Conservation (phyloP, 805 yeast genomes). For the Spathaspora gorwiae region DNA sequence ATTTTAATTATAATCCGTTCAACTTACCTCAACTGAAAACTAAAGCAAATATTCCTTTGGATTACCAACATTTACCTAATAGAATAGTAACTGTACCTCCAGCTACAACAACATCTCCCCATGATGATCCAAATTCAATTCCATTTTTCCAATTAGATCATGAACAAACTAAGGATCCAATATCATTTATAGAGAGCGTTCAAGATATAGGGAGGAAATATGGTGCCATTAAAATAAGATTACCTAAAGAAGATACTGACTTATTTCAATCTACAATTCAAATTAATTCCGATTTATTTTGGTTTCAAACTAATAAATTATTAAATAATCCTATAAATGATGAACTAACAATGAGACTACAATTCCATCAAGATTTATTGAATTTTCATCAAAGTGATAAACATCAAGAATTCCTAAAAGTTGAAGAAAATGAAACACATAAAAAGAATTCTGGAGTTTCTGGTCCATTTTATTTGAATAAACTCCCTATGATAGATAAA, state of each 20-base stretch:
- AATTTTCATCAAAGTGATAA: conserved; percentile 31
- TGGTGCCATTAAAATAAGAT: conserved; percentile 74
- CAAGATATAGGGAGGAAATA: conserved; percentile 46
- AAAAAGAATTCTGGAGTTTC: not conserved
- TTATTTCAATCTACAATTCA: conserved; percentile 18
- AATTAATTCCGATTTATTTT: conserved; percentile 43
- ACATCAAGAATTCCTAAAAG: conserved; percentile 2
- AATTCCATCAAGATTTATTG: conserved; percentile 45
- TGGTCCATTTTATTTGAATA: conserved; percentile 23
- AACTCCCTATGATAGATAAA: conserved; percentile 64
- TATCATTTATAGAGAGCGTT: conserved; percentile 54
- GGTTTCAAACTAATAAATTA: conserved; percentile 51
- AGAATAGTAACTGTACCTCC: conserved; percentile 11
- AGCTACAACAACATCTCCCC: not conserved
- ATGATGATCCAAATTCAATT: conserved; percentile 19
- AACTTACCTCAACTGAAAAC: conserved; percentile 42
- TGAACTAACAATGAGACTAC: conserved; percentile 40
- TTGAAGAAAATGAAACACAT: conserved; percentile 1
- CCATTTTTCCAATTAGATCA: conserved; percentile 58
- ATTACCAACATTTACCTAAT: conserved; percentile 32
- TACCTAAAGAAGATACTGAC: conserved; percentile 41
- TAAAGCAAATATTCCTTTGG: conserved; percentile 42
- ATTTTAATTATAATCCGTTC: conserved; percentile 40
- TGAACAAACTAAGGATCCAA: conserved; percentile 55
- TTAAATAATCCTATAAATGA: conserved; percentile 39